These are phyloP conservation scores for Polytrichum commune DNA, from an alignment of 225 moss, liverwort and hornwort species.

Conservation along the genomic window DNA sequence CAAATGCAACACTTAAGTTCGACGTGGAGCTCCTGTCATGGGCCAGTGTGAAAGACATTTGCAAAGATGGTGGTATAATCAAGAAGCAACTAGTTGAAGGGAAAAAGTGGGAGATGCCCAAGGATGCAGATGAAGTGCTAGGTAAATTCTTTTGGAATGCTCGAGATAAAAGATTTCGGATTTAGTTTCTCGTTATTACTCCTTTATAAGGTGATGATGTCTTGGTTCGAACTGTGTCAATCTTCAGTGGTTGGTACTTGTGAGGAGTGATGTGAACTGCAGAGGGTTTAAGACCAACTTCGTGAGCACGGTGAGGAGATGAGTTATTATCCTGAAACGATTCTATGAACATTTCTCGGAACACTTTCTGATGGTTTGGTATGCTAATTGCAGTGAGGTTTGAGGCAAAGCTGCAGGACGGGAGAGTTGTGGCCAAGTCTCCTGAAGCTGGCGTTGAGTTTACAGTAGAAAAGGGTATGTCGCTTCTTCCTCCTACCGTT, in stretches of 20 bases:
- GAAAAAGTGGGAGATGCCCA: constrained; percentile 84
- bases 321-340: too few relatives aligned
- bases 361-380: neutral
- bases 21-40: constrained; percentile 92
- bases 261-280: too few relatives aligned
- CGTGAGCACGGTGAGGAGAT: too few relatives aligned
- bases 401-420: constrained; percentile 53
- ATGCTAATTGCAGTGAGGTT: constrained; percentile 57
- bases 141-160: constrained; percentile 31
- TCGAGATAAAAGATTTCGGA: too few relatives aligned
- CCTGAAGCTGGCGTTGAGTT: constrained; percentile 83
- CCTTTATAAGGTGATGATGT: too few relatives aligned
- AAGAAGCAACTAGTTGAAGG: constrained; percentile 79
- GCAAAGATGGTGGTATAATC: constrained; percentile 92
- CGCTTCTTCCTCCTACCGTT: too few relatives aligned
- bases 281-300: too few relatives aligned
- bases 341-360: too few relatives aligned
- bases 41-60: constrained; percentile 94
- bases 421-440: constrained; percentile 50
- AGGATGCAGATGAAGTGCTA: constrained; percentile 79
- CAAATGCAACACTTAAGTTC: constrained; percentile 85
- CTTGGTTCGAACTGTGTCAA: too few relatives aligned
- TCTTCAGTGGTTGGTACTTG: too few relatives aligned
- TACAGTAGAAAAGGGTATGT: constrained; percentile 63
- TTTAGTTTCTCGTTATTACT: too few relatives aligned